Evolutionary conservation across 1,139 yeast genomes (phyloP), one percentile per base, ranked within the genome.

Genomic region (Geotrichum aggregatum): DNA sequence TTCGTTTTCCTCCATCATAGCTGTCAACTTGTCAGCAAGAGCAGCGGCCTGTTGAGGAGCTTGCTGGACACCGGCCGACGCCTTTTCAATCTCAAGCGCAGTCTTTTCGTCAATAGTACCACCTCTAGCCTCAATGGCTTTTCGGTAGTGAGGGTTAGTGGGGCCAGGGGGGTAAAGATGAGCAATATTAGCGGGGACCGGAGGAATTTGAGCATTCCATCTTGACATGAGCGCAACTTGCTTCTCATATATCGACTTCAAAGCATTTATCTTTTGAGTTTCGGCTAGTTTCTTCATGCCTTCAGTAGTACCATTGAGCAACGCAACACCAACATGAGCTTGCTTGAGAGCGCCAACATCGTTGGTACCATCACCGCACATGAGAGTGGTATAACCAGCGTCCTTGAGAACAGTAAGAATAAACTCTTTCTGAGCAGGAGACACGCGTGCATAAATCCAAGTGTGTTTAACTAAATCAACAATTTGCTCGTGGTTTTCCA

Each of bases 361-460:
- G 68, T 92, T 92, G 33, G 99, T 92, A 72, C 99, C 99, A 72
- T 92, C 99, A 76, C 99, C 99, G 73, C 98, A 92, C 99, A 92
- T 92, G 63, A 94, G 78, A 33, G 98, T 92, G 65, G 80, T 85
- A 71, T 91, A 92, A 33, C 97, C 98, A 67, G 89, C 80, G 55
- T 82, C 84, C 70, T 92, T 92, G 67, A 88, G 79, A 42, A 88
- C 79, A 58, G 84, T 85, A 65, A 94, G 76, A 63, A 92, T 83
- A 61, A 84, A 88, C 72, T 92, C 98, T 73, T 92, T 94, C 74
- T 92, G 98, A 34, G 84, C 68, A 45, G 99, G 98, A 6, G 98
- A 92, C 38, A 94, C 98, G 74, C 99, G 86, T 47, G 98, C 97
- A 67, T 88, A 94, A 50, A 94, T 87, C 98, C 98, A 92, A 30